Percentiles rank a stretch among this genome's conserved stretches.
These are phyloP conservation scores for Xylaria arbuscula DNA, from an alignment of 2,329 filamentous ascomycete genomes.

Conservation along the genomic window DNA sequence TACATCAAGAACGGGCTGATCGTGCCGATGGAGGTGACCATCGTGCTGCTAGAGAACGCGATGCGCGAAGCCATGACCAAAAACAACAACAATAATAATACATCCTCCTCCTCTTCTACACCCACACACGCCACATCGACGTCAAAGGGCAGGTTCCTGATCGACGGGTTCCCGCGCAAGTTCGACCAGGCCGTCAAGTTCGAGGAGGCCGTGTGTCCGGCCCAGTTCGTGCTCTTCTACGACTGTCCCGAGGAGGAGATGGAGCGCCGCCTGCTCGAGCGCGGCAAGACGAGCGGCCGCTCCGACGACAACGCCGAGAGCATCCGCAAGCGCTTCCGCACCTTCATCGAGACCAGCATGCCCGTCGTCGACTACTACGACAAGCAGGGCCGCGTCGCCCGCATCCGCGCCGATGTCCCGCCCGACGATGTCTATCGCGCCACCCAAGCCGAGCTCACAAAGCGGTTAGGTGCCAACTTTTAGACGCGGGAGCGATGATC, in stretches of 20 bases:
- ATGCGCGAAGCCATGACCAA: constrained; percentile 75
- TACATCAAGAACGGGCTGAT: constrained; percentile 96
- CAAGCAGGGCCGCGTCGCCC: constrained; percentile 80
- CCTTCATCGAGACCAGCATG: constrained; percentile 96
- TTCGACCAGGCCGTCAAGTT: constrained; percentile 97
- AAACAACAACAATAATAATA: no score
- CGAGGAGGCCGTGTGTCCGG: constrained; percentile 86
- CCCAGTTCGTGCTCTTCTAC: constrained; percentile 89
- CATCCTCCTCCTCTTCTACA: neutral
- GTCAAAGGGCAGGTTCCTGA: constrained; percentile 72
- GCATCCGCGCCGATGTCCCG: constrained; percentile 75
- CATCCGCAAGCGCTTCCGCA: constrained; percentile 95
- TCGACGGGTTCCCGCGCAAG: constrained; percentile 91
- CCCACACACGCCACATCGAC: constrained; percentile 26
- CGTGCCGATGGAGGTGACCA: constrained; percentile 98
- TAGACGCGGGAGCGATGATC: neutral
- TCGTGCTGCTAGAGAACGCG: constrained; percentile 91
- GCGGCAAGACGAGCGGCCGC: constrained; percentile 91
- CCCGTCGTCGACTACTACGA: constrained; percentile 91
- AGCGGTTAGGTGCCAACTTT: constrained; percentile 60
- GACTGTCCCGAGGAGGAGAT: constrained; percentile 92
- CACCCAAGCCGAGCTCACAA: constrained; percentile 62
- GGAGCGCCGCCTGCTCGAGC: constrained; percentile 83
- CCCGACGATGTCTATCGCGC: constrained; percentile 71
- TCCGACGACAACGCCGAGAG: constrained; percentile 94